Base-by-base conservation (phyloP, 2,329 filamentous ascomycete genomes). In the Aspergillus sp. region DNA sequence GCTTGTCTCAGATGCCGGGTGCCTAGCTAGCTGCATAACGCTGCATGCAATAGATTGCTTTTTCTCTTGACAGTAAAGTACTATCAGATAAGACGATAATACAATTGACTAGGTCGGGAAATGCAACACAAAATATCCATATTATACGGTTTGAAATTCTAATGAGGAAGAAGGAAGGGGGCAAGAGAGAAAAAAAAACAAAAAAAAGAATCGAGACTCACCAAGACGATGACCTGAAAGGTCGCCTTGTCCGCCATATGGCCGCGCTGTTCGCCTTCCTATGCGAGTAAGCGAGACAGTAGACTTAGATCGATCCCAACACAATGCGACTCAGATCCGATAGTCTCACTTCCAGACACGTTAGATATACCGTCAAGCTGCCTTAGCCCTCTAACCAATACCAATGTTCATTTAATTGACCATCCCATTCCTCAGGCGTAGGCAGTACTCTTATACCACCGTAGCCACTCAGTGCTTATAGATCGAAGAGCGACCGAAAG, bases 141-240 rank as follows among this genome's bases (percentile, higher is more conserved):
- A 37, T 17, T 17, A 37, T 17, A 37, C 17, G n/a, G n/a, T 9
- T 37, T 37, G 33, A 10, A 3, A 30, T 17, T 37, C n/a, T n/a
- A 37, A 39, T 9, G 17, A 20, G n/a, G 10, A 39, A 39, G 13
- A 19, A 25, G 37, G 32, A 41, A 23, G 20, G 30, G 20, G 19
- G 33, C 22, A 32, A 35, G 17, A 45, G 46, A 33, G 48, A 42
- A 39, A 49, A 46, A 49, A 30, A 44, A 12, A 30, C 48, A 42
- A 39, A 49, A 46, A 49, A 30, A 44, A 12, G 12, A 30, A 30
- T 12, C 33, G 47, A 43, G 38, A 78, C 84, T 74, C 73, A 89
- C 85, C 74, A 89, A 68, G 50, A 89, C 76, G 70, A 88, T 87
- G 42, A 89, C 82, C 69, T 89, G 84, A 69, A 89, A 71, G 37